Evolutionary conservation across 768 basidiomycete species (phyloP).

Genomic region (Leccinum subtestaceum): DNA sequence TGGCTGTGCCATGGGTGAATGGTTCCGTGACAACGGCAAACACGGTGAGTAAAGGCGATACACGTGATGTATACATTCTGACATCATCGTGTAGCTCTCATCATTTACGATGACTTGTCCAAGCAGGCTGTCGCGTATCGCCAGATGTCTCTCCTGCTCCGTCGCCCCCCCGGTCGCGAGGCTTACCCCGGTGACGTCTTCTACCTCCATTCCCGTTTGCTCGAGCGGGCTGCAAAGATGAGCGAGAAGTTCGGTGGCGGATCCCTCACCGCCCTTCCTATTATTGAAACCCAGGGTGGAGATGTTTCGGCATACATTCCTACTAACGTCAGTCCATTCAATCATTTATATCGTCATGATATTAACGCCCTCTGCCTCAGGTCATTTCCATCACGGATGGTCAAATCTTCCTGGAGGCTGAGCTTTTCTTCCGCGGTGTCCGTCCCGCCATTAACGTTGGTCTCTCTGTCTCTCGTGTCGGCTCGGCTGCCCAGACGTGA

Average conservation of each 20-base stretch:
- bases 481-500: constrained; percentile 99
- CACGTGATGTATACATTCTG: constrained; percentile 5
- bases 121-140: constrained; percentile 99
- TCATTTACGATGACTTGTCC: constrained; percentile 99
- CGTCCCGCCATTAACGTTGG: constrained; percentile 99
- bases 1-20: constrained; percentile 99
- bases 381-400: constrained; percentile 99
- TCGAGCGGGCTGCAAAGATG: constrained; percentile 99
- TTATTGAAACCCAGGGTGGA: constrained; percentile 99
- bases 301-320: constrained; percentile 99
- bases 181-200: constrained; percentile 99
- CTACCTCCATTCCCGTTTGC: constrained; percentile 99
- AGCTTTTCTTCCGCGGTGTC: constrained; percentile 99
- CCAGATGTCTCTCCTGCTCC: constrained; percentile 99
- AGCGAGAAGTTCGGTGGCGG: constrained; percentile 98
- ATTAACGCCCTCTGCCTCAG: constrained; percentile 37
- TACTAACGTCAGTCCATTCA: constrained; percentile 60
- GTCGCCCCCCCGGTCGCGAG: constrained; percentile 99
- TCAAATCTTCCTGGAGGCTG: constrained; percentile 99
- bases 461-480: constrained; percentile 99
- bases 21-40: constrained; percentile 99
- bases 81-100: constrained; percentile 59
- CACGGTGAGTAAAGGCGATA: constrained; percentile 63
- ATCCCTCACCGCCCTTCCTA: constrained; percentile 96
- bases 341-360: neutral